Evolutionary conservation across 106 monocot species (phyloP).

Genomic region (Dactylorhiza incarnata): DNA sequence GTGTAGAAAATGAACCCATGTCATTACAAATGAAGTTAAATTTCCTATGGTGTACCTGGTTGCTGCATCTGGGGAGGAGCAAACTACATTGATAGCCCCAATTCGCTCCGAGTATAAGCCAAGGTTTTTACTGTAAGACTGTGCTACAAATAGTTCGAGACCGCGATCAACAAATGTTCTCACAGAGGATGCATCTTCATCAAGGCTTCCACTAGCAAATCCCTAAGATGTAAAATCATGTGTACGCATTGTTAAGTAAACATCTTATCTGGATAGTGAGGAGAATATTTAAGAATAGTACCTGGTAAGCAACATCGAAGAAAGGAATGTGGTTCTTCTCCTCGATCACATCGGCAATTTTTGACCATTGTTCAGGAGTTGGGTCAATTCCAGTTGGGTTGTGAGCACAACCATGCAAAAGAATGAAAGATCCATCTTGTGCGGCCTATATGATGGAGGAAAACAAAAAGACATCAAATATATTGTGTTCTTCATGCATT

Average conservation of each 20-base stretch:
- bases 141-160: conserved; percentile 85
- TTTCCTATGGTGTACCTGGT: conserved; percentile 36
- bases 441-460: conserved; percentile 51
- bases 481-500: no score
- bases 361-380: conserved; percentile 81
- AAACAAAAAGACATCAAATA: not conserved
- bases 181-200: conserved; percentile 87
- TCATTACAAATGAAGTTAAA: not conserved
- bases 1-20: not conserved
- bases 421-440: conserved; percentile 87
- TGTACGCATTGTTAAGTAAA: not conserved
- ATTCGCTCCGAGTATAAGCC: conserved; percentile 93
- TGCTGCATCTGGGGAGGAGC: conserved; percentile 78
- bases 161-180: conserved; percentile 79
- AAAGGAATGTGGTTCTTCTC: conserved; percentile 96
- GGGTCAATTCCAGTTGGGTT: conserved; percentile 99
- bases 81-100: conserved; percentile 92
- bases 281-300: conserved; percentile 6
- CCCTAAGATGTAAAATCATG: conserved; percentile 36
- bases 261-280: not conserved
- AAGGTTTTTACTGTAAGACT: conserved; percentile 97
- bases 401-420: conserved; percentile 97
- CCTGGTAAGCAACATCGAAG: conserved; percentile 99
- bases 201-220: conserved; percentile 98
- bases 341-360: conserved; percentile 85